These are phyloP conservation scores for Pseudogymnoascus sp. DNA, from an alignment of 2,329 filamentous ascomycete species.

Conservation along the genomic window DNA sequence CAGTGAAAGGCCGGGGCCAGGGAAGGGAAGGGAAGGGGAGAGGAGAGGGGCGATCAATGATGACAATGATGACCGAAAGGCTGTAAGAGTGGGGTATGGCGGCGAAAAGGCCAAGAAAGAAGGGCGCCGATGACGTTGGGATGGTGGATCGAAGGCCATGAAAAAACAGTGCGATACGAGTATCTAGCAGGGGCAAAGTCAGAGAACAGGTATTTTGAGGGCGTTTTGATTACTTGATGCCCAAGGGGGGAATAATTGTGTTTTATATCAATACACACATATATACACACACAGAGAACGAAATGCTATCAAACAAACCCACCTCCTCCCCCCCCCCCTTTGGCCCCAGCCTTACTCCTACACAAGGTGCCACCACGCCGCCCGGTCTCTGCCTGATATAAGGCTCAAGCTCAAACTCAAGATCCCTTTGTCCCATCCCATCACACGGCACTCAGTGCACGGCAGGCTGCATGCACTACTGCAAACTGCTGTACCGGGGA, in stretches of 20 bases:
- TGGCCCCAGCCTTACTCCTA: background rate
- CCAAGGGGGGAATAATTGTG: background rate
- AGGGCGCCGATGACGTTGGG: background rate
- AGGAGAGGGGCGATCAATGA: background rate
- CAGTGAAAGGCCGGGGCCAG: background rate
- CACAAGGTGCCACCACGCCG: background rate
- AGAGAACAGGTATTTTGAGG: background rate
- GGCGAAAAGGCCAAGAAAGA: background rate
- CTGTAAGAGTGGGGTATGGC: background rate
- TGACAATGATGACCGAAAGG: background rate
- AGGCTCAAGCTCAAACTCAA: background rate
- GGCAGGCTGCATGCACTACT: background rate
- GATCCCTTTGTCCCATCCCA: background rate
- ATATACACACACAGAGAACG: background rate
- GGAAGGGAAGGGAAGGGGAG: background rate
- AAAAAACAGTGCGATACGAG: background rate
- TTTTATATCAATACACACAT: background rate
- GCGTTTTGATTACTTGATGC: background rate
- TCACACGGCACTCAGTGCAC: background rate
- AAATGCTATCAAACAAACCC: background rate
- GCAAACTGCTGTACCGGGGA: background rate
- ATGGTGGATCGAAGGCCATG: background rate
- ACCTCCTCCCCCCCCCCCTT: too few relatives aligned
- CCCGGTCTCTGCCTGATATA: background rate
- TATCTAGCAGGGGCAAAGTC: background rate